Base-by-base conservation (phyloP, 2,329 filamentous ascomycete genomes). In the Diplodia seriata region DNA sequence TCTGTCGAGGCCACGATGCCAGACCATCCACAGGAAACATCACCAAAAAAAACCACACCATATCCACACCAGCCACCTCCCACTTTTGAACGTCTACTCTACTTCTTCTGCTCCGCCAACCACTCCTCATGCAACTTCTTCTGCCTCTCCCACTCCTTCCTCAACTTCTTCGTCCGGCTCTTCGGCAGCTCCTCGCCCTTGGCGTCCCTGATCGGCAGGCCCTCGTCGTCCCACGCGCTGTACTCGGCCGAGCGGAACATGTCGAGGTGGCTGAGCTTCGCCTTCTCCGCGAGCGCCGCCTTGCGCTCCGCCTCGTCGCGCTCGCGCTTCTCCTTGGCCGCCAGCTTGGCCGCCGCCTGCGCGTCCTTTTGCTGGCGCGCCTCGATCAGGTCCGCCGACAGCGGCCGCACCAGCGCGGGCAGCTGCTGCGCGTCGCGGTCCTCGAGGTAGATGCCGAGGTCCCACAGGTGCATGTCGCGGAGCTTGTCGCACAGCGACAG, bases 121-220 rank as follows among this genome's bases (percentile, higher is more conserved):
- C 66, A 91, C 70, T 89, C 87, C 70, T 94, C 90, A 77, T 94
- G 90, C 68, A 87, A 78, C 85, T 94, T 96, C 85, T 93, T 95
- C 82, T 97, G 94, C 76, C 85, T 89, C 73, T 96, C 91, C 92
- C 92, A 97, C 67, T 93, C 90, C 84, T 97, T 97, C 81, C 85
- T 89, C 73, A 97, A 79, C 82, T 92, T 94, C 85, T 97, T 97
- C 62, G 81, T 75, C 75, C 89, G 87, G 69, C 86, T 91, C 84
- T 97, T 97, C 4, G 91, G 86, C 47, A 97, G 84, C 72, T 96
- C 92, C 69, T 88, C 89, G 0, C 93, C 93, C 38, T 91, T 89
- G 70, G 87, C 89, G 76, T 93, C 87, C 80, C 89, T 91, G 0
- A 86, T 91, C 2, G 94, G 94, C 70, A 97, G 70, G 0, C 94